Conservation (phyloP, 2,329 filamentous ascomycete species). For the Hymenoscyphus fraxineus region DNA sequence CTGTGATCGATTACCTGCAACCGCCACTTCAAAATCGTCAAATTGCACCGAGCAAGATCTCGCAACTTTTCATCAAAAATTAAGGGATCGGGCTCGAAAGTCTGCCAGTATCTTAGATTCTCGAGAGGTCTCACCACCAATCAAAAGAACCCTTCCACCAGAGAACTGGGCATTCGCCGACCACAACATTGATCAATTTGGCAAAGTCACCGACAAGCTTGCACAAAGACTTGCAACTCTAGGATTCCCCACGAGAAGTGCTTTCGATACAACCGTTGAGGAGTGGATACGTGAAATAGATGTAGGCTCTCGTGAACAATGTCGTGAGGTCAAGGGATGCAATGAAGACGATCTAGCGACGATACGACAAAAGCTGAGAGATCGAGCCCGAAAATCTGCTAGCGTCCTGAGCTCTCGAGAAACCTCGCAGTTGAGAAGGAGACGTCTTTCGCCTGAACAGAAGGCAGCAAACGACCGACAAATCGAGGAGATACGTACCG, state of each 20-base stretch:
- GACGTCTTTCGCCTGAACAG: not conserved
- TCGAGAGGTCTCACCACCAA: not conserved
- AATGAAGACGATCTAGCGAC: not conserved
- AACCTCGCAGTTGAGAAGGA: not conserved
- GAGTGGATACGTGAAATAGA: not conserved
- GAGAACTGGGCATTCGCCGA: not conserved
- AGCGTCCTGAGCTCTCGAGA: not conserved
- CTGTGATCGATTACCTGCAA: not conserved
- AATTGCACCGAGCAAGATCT: not conserved
- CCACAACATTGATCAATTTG: not conserved
- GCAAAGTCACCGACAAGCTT: not conserved
- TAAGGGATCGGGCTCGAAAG: not conserved
- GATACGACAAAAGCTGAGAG: not conserved
- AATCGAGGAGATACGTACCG: not conserved
- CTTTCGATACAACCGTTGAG: not conserved
- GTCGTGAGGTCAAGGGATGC: not conserved
- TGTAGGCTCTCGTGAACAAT: not conserved
- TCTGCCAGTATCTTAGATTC: not conserved
- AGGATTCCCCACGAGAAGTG: not conserved
- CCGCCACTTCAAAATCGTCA: not conserved
- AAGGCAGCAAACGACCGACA: not conserved
- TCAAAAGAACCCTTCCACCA: not conserved
- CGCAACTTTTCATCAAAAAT: not conserved
- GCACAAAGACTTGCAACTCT: not conserved
- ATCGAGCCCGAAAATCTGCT: not conserved